Evolutionary conservation across 2,329 filamentous ascomycete species (phyloP).

Genomic region (Penicillium freii): DNA sequence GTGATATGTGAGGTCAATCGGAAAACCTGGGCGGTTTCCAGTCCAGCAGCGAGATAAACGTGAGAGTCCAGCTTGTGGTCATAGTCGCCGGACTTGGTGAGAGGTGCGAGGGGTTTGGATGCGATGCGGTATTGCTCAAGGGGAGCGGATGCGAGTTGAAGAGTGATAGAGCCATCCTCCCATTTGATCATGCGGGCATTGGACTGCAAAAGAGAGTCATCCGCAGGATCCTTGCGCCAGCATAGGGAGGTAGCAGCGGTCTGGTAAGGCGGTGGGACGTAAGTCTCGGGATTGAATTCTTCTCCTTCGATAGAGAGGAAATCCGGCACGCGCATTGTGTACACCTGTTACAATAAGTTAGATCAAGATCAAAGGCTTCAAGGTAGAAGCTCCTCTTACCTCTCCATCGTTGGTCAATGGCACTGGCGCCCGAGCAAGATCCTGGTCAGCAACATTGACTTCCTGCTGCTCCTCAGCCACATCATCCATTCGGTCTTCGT

Average conservation of each 20-base stretch:
- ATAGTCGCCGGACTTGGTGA: constrained; percentile 53
- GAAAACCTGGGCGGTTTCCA: constrained; percentile 57
- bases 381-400: constrained; percentile 24
- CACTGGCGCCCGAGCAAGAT: constrained; percentile 56
- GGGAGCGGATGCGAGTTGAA: constrained; percentile 63
- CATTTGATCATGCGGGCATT: constrained; percentile 65
- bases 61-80: constrained; percentile 59
- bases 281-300: constrained; percentile 60
- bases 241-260: constrained; percentile 64
- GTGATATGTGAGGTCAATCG: constrained; percentile 64
- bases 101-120: constrained; percentile 57
- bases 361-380: not conserved
- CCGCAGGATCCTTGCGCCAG: constrained; percentile 63
- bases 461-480: constrained; percentile 45
- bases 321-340: constrained; percentile 62
- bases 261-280: constrained; percentile 61
- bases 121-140: constrained; percentile 60
- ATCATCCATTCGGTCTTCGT: constrained; percentile 47
- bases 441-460: constrained; percentile 55
- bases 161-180: constrained; percentile 65
- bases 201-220: constrained; percentile 58
- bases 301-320: constrained; percentile 62
- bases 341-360: constrained; percentile 45
- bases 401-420: constrained; percentile 51
- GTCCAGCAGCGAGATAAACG: constrained; percentile 62